Conservation (phyloP, 805 yeast genomes). For the Wickerhamomyces ciferrii region DNA sequence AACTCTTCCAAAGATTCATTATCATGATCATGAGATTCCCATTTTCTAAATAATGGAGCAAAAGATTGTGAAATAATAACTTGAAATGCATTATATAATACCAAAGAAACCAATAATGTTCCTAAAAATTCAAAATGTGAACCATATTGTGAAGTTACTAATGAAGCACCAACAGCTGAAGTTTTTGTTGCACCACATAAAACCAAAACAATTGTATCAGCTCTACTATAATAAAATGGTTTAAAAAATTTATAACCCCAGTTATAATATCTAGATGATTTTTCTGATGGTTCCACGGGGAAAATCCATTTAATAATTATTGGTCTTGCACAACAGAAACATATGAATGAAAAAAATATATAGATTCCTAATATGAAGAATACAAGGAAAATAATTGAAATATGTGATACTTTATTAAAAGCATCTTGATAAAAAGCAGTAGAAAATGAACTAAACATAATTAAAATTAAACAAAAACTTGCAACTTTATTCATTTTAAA, state of each 20-base stretch:
- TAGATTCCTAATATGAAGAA: background rate
- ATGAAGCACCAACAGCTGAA: background rate
- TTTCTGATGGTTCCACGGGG: too few species aligned
- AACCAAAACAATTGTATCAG: background rate
- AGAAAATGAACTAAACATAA: slow-evolving; percentile 70
- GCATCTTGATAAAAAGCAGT: slow-evolving; percentile 79
- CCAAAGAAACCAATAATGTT: background rate
- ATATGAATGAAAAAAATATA: too few species aligned
- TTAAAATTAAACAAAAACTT: slow-evolving; percentile 63
- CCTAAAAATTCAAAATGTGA: background rate
- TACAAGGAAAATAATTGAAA: background rate
- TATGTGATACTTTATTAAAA: slow-evolving; percentile 29
- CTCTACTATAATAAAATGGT: background rate
- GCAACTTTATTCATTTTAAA: slow-evolving; percentile 65
- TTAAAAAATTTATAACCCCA: background rate
- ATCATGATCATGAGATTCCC: background rate
- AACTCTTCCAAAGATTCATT: too few species aligned
- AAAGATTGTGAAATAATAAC: background rate
- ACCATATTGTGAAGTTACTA: background rate
- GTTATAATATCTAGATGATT: too few species aligned
- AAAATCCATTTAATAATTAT: too few species aligned
- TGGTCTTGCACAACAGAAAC: too few species aligned
- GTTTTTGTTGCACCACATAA: background rate
- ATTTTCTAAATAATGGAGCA: background rate
- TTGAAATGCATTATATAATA: background rate